Evolutionary conservation across 345 rosid genomes (phyloP).

Genomic region (Gossypium rotundifolium): DNA sequence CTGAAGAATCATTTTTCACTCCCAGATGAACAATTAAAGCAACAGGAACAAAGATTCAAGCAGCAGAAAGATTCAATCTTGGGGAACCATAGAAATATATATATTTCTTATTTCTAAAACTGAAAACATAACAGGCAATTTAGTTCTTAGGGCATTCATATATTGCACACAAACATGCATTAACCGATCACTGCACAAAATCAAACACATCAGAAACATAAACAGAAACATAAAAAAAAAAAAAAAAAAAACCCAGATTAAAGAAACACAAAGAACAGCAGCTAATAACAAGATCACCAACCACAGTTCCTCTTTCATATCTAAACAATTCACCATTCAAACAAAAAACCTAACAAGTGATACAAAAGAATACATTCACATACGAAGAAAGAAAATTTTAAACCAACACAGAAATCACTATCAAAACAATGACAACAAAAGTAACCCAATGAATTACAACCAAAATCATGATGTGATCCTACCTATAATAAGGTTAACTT

Average conservation of each 20-base stretch:
- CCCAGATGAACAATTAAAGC: not conserved
- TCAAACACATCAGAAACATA: not conserved
- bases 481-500: not conserved
- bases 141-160: not conserved
- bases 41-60: not conserved
- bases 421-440: conserved; percentile 19
- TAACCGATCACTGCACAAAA: conserved; percentile 16
- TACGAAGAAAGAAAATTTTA: conserved; percentile 1
- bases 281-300: conserved; percentile 21
- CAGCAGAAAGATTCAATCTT: not conserved
- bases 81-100: not conserved
- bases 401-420: conserved; percentile 18
- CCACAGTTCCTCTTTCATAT: conserved; percentile 16
- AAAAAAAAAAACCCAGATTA: not conserved
- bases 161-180: not conserved
- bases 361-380: not conserved
- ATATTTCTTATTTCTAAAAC: not conserved
- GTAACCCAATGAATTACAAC: conserved; percentile 15
- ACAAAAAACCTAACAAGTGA: conserved; percentile 15
- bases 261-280: not conserved
- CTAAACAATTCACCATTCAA: conserved; percentile 16
- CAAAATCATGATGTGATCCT: conserved; percentile 33
- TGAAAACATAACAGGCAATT: conserved; percentile 8
- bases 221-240: not conserved
- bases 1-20: not conserved